Percentiles rank a stretch among this genome's conserved stretches.
Evolutionary conservation across 805 yeast species (phyloP).

Genomic region (Brettanomyces nanus): DNA sequence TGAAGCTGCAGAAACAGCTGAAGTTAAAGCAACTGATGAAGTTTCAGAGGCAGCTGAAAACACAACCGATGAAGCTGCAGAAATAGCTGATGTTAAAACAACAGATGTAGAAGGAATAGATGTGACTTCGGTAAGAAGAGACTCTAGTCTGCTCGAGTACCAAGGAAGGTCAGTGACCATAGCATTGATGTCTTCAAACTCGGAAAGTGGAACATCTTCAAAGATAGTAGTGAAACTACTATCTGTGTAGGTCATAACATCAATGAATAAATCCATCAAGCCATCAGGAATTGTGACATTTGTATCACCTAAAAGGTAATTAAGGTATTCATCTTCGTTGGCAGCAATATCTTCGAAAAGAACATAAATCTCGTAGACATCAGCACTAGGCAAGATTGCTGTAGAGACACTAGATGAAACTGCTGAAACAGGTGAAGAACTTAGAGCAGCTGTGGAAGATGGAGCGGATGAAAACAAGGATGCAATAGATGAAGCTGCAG

Average conservation of each 20-base stretch:
- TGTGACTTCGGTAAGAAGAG: constrained; percentile 8
- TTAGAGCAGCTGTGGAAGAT: neutral
- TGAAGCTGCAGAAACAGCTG: no score
- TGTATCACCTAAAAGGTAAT: constrained; percentile 7
- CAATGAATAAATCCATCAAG: constrained; percentile 16
- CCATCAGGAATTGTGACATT: constrained; percentile 8
- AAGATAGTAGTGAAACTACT: constrained; percentile 29
- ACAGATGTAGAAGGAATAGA: neutral
- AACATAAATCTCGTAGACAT: neutral
- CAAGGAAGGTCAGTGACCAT: constrained; percentile 18
- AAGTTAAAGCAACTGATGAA: no score
- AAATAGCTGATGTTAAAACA: neutral
- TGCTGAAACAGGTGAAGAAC: neutral
- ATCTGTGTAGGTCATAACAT: constrained; percentile 28
- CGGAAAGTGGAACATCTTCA: constrained; percentile 7
- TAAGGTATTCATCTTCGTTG: constrained; percentile 9
- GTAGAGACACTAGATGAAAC: neutral
- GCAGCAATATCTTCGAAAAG: constrained; percentile 9
- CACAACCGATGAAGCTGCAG: neutral
- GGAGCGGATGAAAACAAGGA: neutral
- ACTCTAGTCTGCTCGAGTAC: constrained; percentile 17
- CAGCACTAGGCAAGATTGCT: neutral
- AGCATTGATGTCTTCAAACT: constrained; percentile 4
- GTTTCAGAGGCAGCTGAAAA: neutral
- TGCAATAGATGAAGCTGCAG: neutral